Conservation (phyloP, 345 rosid species). For the Balakata baccata region DNA sequence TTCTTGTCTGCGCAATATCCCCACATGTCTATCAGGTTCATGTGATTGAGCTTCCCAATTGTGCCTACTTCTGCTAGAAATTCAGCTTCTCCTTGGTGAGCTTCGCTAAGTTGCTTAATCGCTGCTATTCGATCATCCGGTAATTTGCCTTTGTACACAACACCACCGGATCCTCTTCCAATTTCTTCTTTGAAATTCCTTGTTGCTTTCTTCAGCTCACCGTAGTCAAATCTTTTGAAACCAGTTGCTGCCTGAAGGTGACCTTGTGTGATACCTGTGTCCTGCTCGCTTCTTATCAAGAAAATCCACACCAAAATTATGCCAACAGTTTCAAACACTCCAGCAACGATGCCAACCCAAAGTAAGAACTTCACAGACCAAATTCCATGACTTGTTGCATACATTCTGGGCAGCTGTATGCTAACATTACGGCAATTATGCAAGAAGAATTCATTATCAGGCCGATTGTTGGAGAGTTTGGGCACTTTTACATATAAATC, state of each 20-base stretch:
- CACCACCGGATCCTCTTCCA: constrained; percentile 32
- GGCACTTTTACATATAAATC: constrained; percentile 14
- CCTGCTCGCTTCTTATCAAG: constrained; percentile 23
- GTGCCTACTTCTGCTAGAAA: constrained; percentile 40
- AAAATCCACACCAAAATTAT: constrained; percentile 25
- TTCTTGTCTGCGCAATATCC: constrained; percentile 31
- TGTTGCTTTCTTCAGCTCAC: constrained; percentile 31
- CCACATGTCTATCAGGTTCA: constrained; percentile 37
- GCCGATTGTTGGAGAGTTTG: not conserved
- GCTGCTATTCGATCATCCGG: constrained; percentile 24
- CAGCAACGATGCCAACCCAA: constrained; percentile 31
- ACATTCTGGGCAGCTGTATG: not conserved
- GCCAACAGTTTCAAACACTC: constrained; percentile 27
- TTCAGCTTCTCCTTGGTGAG: constrained; percentile 35
- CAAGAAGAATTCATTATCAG: not conserved
- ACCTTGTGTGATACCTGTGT: not conserved
- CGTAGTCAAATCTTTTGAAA: constrained; percentile 26
- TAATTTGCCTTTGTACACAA: constrained; percentile 28
- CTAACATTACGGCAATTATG: not conserved
- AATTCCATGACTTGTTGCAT: not conserved
- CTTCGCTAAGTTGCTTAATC: constrained; percentile 27
- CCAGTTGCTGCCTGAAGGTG: constrained; percentile 22
- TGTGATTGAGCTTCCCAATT: constrained; percentile 41
- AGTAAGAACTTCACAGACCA: constrained; percentile 26
- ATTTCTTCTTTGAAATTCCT: constrained; percentile 26